Evolutionary conservation across 192 early-diverging fungal genomes (phyloP), one percentile per base, ranked within the genome.

Genomic region (Jimgerdemannia flammicorona): DNA sequence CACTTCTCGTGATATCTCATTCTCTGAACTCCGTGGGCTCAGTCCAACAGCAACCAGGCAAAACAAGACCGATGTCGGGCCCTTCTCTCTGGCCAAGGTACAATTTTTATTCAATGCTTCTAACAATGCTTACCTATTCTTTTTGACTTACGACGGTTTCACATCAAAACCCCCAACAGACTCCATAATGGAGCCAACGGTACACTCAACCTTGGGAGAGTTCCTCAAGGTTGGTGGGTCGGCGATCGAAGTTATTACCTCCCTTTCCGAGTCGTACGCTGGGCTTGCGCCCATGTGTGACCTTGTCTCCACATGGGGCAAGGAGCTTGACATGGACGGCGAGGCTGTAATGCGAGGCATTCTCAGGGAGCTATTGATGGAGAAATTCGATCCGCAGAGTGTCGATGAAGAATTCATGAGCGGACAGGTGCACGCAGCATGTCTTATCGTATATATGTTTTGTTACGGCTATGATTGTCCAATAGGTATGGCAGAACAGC

Each of bases 281-380:
- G 87, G 87, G 8, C 67, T 86, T 40, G 82, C 84, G 19, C 78
- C 83, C 42, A 87, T 89, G 83, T 87, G 86, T 66, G 86, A 89
- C 70, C 80, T 83, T 54, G 80, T 84, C 4, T 71, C 72, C 44
- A 69, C 72, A 18, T 84, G 81, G 77, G 75, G 72, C 11, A 70
- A 72, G 9, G 82, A 83, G 18, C 74, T 83, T 17, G 83, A 81
- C 64, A 70, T 87, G 29, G 80, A 87, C 59, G 77, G 79, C 66
- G 72, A 81, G 17, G 79, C 76, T 1, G 72, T 86, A 59, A 79
- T 86, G 74, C 80, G 81, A 72, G 85, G 89, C 14, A 81, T 87
- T 0, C 74, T 91, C 43, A 87, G 86, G 43, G 79, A 83, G 70
- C 81, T 83, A 69, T 86, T 93, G 10, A 80, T 89, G 71, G 87